Evolutionary conservation across 2,329 filamentous ascomycete genomes (phyloP).

Genomic region (Penicillium sp.): DNA sequence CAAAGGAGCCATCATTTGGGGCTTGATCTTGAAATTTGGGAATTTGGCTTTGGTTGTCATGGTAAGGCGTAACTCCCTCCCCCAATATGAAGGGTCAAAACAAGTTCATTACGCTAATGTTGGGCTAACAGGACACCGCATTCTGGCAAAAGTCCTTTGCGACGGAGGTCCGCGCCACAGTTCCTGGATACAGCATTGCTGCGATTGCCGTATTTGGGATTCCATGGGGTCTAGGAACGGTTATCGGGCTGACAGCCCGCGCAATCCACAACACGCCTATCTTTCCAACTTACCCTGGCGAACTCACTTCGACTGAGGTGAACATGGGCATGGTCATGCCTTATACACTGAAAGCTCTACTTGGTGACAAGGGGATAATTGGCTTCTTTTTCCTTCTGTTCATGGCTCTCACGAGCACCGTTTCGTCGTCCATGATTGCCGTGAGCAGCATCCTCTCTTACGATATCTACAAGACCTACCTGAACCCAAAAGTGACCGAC

Average conservation of each 20-base stretch:
- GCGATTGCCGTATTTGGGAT: slow-evolving; percentile 49
- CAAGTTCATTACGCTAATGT: background rate
- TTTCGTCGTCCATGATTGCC: slow-evolving; percentile 54
- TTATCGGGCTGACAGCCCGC: slow-evolving; percentile 48
- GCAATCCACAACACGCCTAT: slow-evolving; percentile 50
- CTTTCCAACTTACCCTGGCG: slow-evolving; percentile 47
- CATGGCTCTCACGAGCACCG: slow-evolving; percentile 54
- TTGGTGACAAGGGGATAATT: slow-evolving; percentile 45
- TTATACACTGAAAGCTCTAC: slow-evolving; percentile 46
- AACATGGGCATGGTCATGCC: slow-evolving; percentile 51
- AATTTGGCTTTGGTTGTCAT: slow-evolving; percentile 54
- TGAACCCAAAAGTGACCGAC: slow-evolving; percentile 50
- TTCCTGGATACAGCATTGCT: slow-evolving; percentile 50
- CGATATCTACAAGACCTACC: slow-evolving; percentile 54
- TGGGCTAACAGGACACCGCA: slow-evolving; percentile 42
- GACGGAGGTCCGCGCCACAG: slow-evolving; percentile 49
- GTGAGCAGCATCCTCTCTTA: slow-evolving; percentile 54
- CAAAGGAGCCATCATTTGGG: slow-evolving; percentile 45
- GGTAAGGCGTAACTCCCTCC: slow-evolving; percentile 25
- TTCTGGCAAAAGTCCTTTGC: slow-evolving; percentile 58
- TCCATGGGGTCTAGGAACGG: slow-evolving; percentile 50
- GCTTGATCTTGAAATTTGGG: slow-evolving; percentile 51
- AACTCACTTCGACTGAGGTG: slow-evolving; percentile 43
- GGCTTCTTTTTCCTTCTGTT: slow-evolving; percentile 52
- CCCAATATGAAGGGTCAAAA: too few relatives aligned